Evolutionary conservation across 2,329 filamentous ascomycete genomes (phyloP), one percentile per base, ranked within the genome.

Genomic region (Fusarium goolgardi): DNA sequence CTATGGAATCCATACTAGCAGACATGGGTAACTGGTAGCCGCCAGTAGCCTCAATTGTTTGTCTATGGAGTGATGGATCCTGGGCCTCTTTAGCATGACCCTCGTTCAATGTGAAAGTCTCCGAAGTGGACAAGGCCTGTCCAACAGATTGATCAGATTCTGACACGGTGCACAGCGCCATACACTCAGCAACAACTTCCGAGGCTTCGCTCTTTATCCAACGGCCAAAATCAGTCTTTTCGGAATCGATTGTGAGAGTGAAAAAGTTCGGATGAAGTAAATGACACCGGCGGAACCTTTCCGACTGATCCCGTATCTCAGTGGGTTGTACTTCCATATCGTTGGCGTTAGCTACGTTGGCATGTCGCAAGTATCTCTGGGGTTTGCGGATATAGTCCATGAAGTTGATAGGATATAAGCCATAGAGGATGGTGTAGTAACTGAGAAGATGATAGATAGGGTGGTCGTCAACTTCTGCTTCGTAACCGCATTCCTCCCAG

Each of bases 381-480:
- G 92, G 92, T 74, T 95, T 95, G 58, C 92, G 87, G 65, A 96
- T 91, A 75, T 95, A 96, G 77, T 90, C 91, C 87, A 93, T 91
- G 71, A 96, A 93, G 75, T 95, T 95, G 74, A 95, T 87, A 3
- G 92, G 92, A 67, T 95, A 96, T 6, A 96, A 80, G 0, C 92
- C 93, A 71, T 96, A 96, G 1, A 96, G 82, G 27, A 94, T 90
- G 4, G 91, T 94, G 72, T 94, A 96, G 77, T 93, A 94, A 70
- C 90, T 87, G 54, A 89, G 79, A 2, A 95, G 83, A 62, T 92
- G 89, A 7, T 89, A 87, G 4, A 93, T 86, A 5, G 84, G 81
- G 8, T 84, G 83, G 41, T 88, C 87, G 54, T 91, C 86, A 13
- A 84, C 81, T 34, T 90, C 88, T n/a, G 88, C 82, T 8, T 88